A percentile compares a stretch with the other conserved stretches of the same genome.
phyloP scores from a whole-genome alignment of 805 yeast species.

The Barnettozyma botsteinii region DNA sequence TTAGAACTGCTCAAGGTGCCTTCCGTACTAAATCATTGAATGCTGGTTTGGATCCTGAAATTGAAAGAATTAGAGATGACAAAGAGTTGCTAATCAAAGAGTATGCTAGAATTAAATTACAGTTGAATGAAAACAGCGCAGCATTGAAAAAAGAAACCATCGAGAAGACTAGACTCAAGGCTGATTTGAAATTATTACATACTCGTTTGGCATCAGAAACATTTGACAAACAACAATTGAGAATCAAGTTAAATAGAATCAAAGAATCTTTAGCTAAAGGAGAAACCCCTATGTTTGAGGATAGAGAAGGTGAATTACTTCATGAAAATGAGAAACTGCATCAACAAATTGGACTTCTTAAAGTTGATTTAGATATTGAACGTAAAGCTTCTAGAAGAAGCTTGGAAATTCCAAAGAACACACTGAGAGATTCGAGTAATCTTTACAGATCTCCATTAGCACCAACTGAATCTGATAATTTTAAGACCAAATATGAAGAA shows the following conservation, averaged over 20 bases:
- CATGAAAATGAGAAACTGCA: conserved; percentile 27
- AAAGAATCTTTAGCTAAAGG: conserved; percentile 19
- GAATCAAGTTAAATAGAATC: conserved; percentile 36
- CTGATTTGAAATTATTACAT: conserved; percentile 55
- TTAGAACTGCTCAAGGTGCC: conserved; percentile 23
- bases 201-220: conserved; percentile 62
- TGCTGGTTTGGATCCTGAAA: conserved; percentile 16
- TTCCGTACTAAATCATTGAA: conserved; percentile 20
- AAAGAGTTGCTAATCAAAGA: conserved; percentile 30
- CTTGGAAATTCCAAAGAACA: conserved; percentile 37
- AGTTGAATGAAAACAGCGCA: conserved; percentile 48
- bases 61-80: conserved; percentile 23
- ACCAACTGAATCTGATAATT: conserved; percentile 23
- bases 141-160: conserved; percentile 40
- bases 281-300: conserved; percentile 23
- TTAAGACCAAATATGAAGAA: conserved; percentile 41
- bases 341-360: conserved; percentile 43
- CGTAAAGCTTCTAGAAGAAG: conserved; percentile 35
- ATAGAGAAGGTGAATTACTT: conserved; percentile 17
- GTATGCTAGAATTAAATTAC: conserved; percentile 42
- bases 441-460: conserved; percentile 20
- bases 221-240: conserved; percentile 47
- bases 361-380: conserved; percentile 45
- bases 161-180: conserved; percentile 39
- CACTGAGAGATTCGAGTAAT: conserved; percentile 20